Evolutionary conservation across 495 filamentous ascomycete species (phyloP), one percentile per base, ranked within the genome.

Genomic region (Aspergillus bertholletiae): DNA sequence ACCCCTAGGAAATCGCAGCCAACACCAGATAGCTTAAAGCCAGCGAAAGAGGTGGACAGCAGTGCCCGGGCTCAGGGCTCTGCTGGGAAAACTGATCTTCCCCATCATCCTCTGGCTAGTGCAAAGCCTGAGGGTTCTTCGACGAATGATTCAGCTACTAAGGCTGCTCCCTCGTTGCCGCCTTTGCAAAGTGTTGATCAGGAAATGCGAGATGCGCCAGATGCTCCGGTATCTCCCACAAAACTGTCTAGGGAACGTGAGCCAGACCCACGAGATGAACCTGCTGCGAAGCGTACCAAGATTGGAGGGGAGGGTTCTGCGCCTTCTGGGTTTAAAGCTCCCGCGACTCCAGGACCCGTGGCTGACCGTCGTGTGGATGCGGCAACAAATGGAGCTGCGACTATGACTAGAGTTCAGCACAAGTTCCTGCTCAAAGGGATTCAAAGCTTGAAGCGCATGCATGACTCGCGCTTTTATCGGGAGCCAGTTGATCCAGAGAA

Each of bases 361-460:
- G 50, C 63, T 6, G 61, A 64, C 50, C 61, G 56, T 9, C 57
- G 59, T 13, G 51, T 52, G 17, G 43, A 51, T 9, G 39, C 5
- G 5, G 30, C 46, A 6, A 34, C 55, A 21, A 57, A 65, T 43
- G 50, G 57, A 15, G 46, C 64, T 41, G 49, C 53, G 1, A 67
- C 72, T 3, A 75, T 87, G 49, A 86, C 80, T 1, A 76, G 74
- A 45, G 44, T 77, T 41, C 84, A 86, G 62, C 79, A 84, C 51
- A 83, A 80, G 53, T 79, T 75, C 45, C 60, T 86, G 17, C 49
- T 74, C 6, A 78, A 76, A 55, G 55, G 57, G 15, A 67, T 96
- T 11, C 82, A 83, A 23, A 88, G 85, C 55, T 71, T 91, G 43
- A 94, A 93, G 71, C 89, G 92, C 65, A 88, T 88, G 35, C 86